These are phyloP conservation scores for Phaeotremella skinneri DNA, from an alignment of 768 basidiomycete species.

Conservation along the genomic window DNA sequence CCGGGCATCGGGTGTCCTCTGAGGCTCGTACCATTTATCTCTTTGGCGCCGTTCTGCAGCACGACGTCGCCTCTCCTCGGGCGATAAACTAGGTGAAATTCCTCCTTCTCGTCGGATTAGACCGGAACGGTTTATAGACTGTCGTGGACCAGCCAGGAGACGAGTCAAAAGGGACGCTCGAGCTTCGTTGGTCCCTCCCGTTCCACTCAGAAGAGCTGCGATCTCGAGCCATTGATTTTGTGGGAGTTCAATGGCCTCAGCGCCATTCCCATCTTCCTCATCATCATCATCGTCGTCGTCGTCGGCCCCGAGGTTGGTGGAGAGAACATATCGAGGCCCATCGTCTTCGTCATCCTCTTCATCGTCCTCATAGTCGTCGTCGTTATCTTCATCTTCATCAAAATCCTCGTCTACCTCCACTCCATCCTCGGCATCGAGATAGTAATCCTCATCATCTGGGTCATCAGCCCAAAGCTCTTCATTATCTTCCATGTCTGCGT, in stretches of 20 bases:
- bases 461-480: slow-evolving; percentile 25
- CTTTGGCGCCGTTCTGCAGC: neutral
- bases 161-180: slow-evolving; percentile 25
- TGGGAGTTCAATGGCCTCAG: neutral
- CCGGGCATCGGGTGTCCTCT: slow-evolving; percentile 29
- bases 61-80: slow-evolving; percentile 6
- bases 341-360: slow-evolving; percentile 23
- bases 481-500: slow-evolving; percentile 18
- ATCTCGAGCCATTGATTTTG: slow-evolving; percentile 15
- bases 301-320: slow-evolving; percentile 6
- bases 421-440: slow-evolving; percentile 5
- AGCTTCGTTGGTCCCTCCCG: slow-evolving; percentile 14
- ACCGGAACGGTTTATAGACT: neutral
- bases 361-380: slow-evolving; percentile 23
- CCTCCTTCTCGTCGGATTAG: neutral
- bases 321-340: neutral
- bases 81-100: neutral
- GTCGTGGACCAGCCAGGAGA: slow-evolving; percentile 15
- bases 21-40: slow-evolving; percentile 39
- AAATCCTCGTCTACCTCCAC: neutral
- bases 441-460: slow-evolving; percentile 11
- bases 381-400: slow-evolving; percentile 3
- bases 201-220: slow-evolving; percentile 21
- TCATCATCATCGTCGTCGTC: slow-evolving; percentile 19
- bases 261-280: neutral